Base-by-base conservation (phyloP, 1,284 basidiomycete species). In the Ustilago cynodontis region DNA sequence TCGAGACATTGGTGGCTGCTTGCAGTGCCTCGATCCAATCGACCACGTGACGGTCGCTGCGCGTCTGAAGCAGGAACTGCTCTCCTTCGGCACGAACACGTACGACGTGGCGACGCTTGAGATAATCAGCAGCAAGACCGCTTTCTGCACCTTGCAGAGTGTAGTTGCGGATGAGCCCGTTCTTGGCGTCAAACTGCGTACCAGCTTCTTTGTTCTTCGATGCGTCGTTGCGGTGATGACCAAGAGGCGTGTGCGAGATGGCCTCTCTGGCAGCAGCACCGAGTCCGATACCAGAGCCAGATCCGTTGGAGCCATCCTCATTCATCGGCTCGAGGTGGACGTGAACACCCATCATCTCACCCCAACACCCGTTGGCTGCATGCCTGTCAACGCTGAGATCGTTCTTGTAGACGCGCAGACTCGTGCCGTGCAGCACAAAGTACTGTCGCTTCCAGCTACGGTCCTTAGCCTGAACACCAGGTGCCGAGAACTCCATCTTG, bases 11-110 rank as follows among this genome's bases (percentile, higher is more conserved):
- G n/a, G 93, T 92, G 1, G 94, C 93, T 43, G 95, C 93, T 88
- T 98, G 95, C 63, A 98, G 89, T 14, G 91, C 95, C 91, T 99
- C 96, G 80, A 99, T 96, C 94, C 95, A 96, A 77, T 93, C 91
- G 50, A 99, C 93, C 10, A 97, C 94, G 51, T 91, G 91, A 39
- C 91, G 89, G 51, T 95, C 92, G 85, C 93, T 92, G 59, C 90
- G 91, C 2, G 94, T 93, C 87, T 99, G 97, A 73, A 99, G 85
- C 84, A 99, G 88, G 87, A 99, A 99, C 88, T 99, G 96, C 88
- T 99, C 94, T 14, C 95, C 95, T 85, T 96, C 94, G 79, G 94
- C 89, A 64, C 97, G 88, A 35, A 98, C 91, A 28, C 96, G 90
- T n/a, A 99, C 94, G 41, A 98, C 95, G 86, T 98, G 94, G 87